phyloP scores from a whole-genome alignment of 768 basidiomycete species.

The Calvatia gigantea region DNA sequence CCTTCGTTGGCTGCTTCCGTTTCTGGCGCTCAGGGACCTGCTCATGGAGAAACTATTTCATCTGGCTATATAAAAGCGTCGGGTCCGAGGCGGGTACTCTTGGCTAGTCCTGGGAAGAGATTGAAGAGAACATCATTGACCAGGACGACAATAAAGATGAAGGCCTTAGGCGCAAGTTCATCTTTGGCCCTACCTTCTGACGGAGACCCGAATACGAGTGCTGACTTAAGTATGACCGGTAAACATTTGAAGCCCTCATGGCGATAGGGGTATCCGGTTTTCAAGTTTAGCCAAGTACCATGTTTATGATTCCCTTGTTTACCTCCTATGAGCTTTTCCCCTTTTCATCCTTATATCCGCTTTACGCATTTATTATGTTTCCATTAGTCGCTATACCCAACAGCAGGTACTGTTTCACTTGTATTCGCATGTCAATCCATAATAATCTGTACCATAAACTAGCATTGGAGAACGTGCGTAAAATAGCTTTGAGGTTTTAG shows the following conservation, averaged over 20 bases:
- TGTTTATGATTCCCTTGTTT: conserved; percentile 16
- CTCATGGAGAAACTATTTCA: conserved; percentile 21
- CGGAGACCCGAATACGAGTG: conserved; percentile 43
- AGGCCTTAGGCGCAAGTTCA: conserved; percentile 15
- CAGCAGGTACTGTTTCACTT: conserved; percentile 4
- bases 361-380: neutral
- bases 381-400: conserved; percentile 19
- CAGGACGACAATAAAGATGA: conserved; percentile 30
- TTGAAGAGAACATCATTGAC: conserved; percentile 54
- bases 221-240: conserved; percentile 44
- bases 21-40: conserved; percentile 29
- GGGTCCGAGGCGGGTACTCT: conserved; percentile 33
- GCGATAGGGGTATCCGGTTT: conserved; percentile 38
- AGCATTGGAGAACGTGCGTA: neutral
- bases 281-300: conserved; percentile 8
- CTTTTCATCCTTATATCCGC: conserved; percentile 11
- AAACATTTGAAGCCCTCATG: conserved; percentile 49
- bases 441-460: neutral
- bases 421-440: conserved; percentile 7
- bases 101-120: conserved; percentile 58
- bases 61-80: conserved; percentile 21
- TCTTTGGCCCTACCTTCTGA: conserved; percentile 29
- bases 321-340: conserved; percentile 13
- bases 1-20: conserved; percentile 49
- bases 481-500: neutral